These are phyloP conservation scores for Sarcodon aspratus DNA, from an alignment of 768 basidiomycete genomes.

Conservation along the genomic window DNA sequence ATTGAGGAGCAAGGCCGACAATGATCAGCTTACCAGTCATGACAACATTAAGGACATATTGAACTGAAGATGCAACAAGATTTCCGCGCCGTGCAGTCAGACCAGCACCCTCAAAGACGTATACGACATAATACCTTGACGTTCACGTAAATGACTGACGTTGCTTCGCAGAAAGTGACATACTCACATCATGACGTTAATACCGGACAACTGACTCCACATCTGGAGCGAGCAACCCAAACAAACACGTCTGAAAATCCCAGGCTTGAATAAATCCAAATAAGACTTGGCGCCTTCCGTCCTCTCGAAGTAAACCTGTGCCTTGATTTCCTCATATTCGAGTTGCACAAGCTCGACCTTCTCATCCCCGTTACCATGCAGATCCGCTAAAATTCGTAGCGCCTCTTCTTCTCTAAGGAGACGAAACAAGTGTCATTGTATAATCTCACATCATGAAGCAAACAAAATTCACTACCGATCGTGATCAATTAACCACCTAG, in stretches of 20 bases:
- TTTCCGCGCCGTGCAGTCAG: constrained; percentile 64
- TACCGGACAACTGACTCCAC: constrained; percentile 70
- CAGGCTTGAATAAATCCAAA: constrained; percentile 51
- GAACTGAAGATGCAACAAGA: constrained; percentile 65
- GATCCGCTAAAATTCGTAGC: constrained; percentile 59
- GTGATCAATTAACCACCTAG: constrained; percentile 62
- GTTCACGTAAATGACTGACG: not conserved
- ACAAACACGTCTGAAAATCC: constrained; percentile 57
- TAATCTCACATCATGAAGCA: too few relatives aligned
- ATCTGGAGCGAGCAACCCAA: constrained; percentile 63
- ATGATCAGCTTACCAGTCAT: constrained; percentile 17
- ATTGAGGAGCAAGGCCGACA: not conserved
- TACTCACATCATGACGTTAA: constrained; percentile 73
- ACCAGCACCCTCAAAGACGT: constrained; percentile 70
- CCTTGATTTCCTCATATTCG: constrained; percentile 58
- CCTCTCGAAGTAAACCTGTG: constrained; percentile 46
- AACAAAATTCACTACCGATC: constrained; percentile 15
- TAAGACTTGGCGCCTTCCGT: constrained; percentile 67
- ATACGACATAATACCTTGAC: constrained; percentile 44
- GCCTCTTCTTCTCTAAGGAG: constrained; percentile 38
- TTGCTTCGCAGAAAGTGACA: not conserved
- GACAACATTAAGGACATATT: constrained; percentile 32
- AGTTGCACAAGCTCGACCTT: constrained; percentile 50
- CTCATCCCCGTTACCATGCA: constrained; percentile 55
- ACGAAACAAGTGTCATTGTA: too few relatives aligned